These are phyloP conservation scores for Mycotypha africana DNA, from an alignment of 371 early-diverging fungal species.

Conservation along the genomic window DNA sequence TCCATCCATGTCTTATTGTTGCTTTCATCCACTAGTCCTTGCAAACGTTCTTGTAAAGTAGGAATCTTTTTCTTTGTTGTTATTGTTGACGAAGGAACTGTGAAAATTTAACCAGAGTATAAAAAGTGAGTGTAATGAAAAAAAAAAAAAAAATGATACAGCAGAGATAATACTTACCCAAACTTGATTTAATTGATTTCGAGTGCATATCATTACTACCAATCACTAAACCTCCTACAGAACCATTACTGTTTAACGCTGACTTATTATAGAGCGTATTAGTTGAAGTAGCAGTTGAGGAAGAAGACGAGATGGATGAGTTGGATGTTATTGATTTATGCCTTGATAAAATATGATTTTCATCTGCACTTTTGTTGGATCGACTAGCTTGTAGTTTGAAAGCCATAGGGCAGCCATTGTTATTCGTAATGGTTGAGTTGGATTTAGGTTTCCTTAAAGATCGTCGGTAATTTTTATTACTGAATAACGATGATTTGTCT, in stretches of 20 bases:
- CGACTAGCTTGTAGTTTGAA: constrained; percentile 7
- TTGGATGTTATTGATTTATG: no score
- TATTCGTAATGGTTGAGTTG: constrained; percentile 1
- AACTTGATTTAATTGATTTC: no score
- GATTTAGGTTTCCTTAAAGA: constrained; percentile 16
- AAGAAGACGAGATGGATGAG: constrained; percentile 1
- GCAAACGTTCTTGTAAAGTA: constrained; percentile 22
- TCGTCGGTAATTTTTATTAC: constrained; percentile 3
- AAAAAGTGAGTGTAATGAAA: no score
- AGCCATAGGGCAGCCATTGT: no score
- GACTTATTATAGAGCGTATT: neutral
- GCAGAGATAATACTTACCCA: no score
- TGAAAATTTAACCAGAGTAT: no score
- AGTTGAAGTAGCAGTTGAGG: constrained; percentile 1
- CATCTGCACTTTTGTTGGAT: constrained; percentile 17
- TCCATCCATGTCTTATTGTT: constrained; percentile 19
- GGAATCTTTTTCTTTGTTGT: neutral
- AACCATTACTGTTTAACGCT: no score
- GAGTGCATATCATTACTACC: no score
- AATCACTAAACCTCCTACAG: no score
- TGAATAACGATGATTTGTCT: neutral
- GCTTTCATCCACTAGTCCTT: constrained; percentile 20
- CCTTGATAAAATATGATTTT: no score
- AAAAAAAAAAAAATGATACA: no score
- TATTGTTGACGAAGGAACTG: no score